Evolutionary conservation across 208 protist species (phyloP), one percentile per base, ranked within the genome.

Genomic region (Leishmania guyanensis): DNA sequence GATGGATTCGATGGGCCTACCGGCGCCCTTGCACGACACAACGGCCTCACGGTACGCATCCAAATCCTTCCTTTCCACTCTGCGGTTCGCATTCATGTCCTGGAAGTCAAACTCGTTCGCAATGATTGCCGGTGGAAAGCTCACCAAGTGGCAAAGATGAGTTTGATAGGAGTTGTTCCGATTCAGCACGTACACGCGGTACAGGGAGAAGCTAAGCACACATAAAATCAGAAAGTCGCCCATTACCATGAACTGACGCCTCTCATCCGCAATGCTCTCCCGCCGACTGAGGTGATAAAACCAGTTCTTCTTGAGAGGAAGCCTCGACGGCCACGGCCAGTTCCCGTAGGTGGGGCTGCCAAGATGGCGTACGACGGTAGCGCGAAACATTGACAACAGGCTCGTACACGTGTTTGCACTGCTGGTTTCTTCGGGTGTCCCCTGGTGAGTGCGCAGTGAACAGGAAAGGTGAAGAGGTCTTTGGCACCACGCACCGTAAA

Each of bases 31-130:
- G 77, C 85, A 90, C 16, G 75, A 79, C 26, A 92, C 88, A 26
- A 95, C 91, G n/a, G 87, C 88, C 60, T 95, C 86, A 62, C 94
- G 89, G 75, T 97, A 97, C 56, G 82, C 82, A 78, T 97, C 92
- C 36, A 96, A 80, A 33, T 90, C 81, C 68, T 86, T 82, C 48
- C 92, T 86, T 8, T 86, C 80, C 12, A 97, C 87, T 10, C 73
- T 91, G 56, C 94, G 90, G 82, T 97, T 97, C 43, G 88, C 89
- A 60, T 81, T 83, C 3, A 70, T 22, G 56, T 95, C 86, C 22
- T 84, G 82, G 71, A 97, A 97, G 82, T 96, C 91, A 68, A 97
- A 97, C 20, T 96, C 91, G 83, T 97, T 95, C 1, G 94, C 94
- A 65, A 97, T 91, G 76, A 97, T 95, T 12, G 94, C 94, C 8